Evolutionary conservation across 176 grass and related monocot genomes (phyloP).

Genomic region (sorghum (Sorghum bicolor)): Sorghum_bicolor_NCBIv3 NC_012872.2:66537501-66538000

Average conservation of each 20-base stretch:
- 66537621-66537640: slow-evolving; percentile 39
- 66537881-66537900: slow-evolving; percentile 74
- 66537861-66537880: slow-evolving; percentile 73
- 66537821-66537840: slow-evolving; percentile 42
- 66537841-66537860: slow-evolving; percentile 74
- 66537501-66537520: slow-evolving; percentile 74
- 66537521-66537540: slow-evolving; percentile 57
- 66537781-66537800: slow-evolving; percentile 56
- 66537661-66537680: slow-evolving; percentile 35
- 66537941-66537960: slow-evolving; percentile 74
- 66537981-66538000: slow-evolving; percentile 47
- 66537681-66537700: slow-evolving; percentile 29
- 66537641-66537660: slow-evolving; percentile 45
- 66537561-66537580: slow-evolving; percentile 70
- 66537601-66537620: slow-evolving; percentile 39
- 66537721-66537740: slow-evolving; percentile 62
- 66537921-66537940: slow-evolving; percentile 87
- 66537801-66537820: slow-evolving; percentile 54
- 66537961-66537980: slow-evolving; percentile 47
- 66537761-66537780: slow-evolving; percentile 41
- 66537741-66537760: slow-evolving; percentile 44
- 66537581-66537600: slow-evolving; percentile 45
- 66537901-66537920: slow-evolving; percentile 95
- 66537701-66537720: slow-evolving; percentile 48
- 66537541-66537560: slow-evolving; percentile 67